Conservation (phyloP, 257 asterid genomes). For the Fraxinus americana region DNA sequence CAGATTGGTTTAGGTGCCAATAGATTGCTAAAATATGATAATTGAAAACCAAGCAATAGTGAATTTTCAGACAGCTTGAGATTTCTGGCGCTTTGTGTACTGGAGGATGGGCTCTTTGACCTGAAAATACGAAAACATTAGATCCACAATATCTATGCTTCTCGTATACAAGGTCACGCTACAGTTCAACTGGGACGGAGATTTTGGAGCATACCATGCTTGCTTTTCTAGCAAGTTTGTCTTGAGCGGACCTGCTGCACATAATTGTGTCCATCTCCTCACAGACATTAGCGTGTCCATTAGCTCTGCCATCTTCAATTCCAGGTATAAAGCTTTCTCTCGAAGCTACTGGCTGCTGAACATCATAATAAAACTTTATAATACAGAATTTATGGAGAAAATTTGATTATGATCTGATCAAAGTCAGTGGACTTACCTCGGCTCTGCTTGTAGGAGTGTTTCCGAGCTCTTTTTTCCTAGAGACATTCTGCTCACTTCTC, state of each 20-base stretch:
- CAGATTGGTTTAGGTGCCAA: background rate
- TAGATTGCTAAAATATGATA: background rate
- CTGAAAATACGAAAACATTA: slow-evolving; percentile 34
- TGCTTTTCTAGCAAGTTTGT: slow-evolving; percentile 66
- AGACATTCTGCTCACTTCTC: slow-evolving; percentile 48
- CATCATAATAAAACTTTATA: background rate
- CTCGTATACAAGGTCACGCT: background rate
- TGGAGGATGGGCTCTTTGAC: slow-evolving; percentile 87
- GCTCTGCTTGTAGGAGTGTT: slow-evolving; percentile 77
- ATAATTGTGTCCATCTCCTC: slow-evolving; percentile 47
- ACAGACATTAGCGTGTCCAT: slow-evolving; percentile 28
- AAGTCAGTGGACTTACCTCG: slow-evolving; percentile 44
- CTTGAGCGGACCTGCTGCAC: slow-evolving; percentile 67
- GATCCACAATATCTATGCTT: background rate
- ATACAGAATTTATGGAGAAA: slow-evolving; percentile 5
- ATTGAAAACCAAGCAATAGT: background rate
- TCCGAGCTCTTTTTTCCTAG: slow-evolving; percentile 51
- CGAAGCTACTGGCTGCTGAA: slow-evolving; percentile 75
- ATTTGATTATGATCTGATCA: background rate
- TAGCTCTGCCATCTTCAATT: slow-evolving; percentile 45
- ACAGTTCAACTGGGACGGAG: background rate
- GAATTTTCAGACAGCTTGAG: slow-evolving; percentile 47
- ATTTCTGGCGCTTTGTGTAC: slow-evolving; percentile 70
- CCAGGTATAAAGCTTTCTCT: slow-evolving; percentile 79
- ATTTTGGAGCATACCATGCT: slow-evolving; percentile 66